Evolutionary conservation across 2,329 filamentous ascomycete genomes (phyloP).

Genomic region (Fusarium pininemorale): DNA sequence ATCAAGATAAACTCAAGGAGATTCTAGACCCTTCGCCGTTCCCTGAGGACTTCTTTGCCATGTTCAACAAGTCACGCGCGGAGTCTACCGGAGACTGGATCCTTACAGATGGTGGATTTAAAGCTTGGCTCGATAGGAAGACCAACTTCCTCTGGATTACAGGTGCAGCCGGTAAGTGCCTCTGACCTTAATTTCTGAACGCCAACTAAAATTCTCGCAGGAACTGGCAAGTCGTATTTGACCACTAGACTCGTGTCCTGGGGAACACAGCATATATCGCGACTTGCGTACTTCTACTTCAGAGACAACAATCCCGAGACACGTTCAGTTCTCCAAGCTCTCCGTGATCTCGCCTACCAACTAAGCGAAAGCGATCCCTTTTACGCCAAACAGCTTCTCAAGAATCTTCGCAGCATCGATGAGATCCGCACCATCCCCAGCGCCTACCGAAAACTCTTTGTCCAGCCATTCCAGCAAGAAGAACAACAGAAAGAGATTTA

Average conservation of each 20-base stretch:
- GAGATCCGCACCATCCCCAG: slow-evolving; percentile 56
- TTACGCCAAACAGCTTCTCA: slow-evolving; percentile 54
- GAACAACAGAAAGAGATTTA: slow-evolving; percentile 49
- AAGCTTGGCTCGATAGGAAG: slow-evolving; percentile 51
- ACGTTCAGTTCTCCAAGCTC: slow-evolving; percentile 54
- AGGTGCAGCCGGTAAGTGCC: slow-evolving; percentile 51
- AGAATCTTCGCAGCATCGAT: slow-evolving; percentile 47
- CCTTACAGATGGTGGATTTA: slow-evolving; percentile 50
- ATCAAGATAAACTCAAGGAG: slow-evolving; percentile 51
- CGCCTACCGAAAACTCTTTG: slow-evolving; percentile 54
- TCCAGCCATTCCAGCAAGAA: slow-evolving; percentile 50
- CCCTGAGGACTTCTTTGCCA: slow-evolving; percentile 53
- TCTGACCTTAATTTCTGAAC: accelerated
- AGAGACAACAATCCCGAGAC: slow-evolving; percentile 58
- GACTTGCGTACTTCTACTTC: slow-evolving; percentile 58
- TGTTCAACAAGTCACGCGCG: slow-evolving; percentile 52
- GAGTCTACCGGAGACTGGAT: slow-evolving; percentile 59
- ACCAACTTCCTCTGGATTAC: slow-evolving; percentile 55
- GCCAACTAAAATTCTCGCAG: slow-evolving; percentile 18
- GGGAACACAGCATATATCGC: slow-evolving; percentile 47
- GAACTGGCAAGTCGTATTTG: slow-evolving; percentile 58
- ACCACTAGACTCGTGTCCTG: slow-evolving; percentile 55
- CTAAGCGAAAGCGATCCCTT: slow-evolving; percentile 56
- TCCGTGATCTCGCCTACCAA: slow-evolving; percentile 58
- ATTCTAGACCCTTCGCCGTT: slow-evolving; percentile 55